Percentiles rank a stretch among this genome's conserved stretches.
Evolutionary conservation across 2,329 filamentous ascomycete genomes (phyloP).

Genomic region (Zasmidium citrigriseum): DNA sequence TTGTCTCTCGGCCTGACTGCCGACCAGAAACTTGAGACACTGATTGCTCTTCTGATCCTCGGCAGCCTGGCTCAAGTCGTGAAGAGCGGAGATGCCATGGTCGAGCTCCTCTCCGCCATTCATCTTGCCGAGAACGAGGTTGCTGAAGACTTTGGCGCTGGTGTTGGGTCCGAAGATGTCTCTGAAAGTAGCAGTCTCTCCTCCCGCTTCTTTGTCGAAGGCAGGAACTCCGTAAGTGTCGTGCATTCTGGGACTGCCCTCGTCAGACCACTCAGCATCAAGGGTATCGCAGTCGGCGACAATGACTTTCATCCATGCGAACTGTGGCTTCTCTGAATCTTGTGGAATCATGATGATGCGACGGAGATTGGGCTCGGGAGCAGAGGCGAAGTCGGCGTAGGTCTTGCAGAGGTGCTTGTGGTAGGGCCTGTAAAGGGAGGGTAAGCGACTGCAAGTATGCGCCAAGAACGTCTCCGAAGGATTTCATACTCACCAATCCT

Average conservation of each 20-base stretch:
- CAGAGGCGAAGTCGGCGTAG: neutral
- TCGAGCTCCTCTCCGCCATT: neutral
- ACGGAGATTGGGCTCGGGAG: neutral
- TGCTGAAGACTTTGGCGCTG: neutral
- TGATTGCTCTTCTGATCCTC: no score
- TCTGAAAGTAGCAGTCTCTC: neutral
- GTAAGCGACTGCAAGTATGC: neutral
- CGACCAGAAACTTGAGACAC: neutral
- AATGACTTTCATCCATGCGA: neutral
- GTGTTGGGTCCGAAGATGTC: neutral
- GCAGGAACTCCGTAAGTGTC: neutral
- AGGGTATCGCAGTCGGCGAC: neutral
- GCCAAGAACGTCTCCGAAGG: neutral
- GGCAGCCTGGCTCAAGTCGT: no score
- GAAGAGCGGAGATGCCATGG: neutral
- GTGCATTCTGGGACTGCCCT: neutral
- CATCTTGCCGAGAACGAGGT: neutral
- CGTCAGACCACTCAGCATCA: no score
- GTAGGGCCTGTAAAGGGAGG: neutral
- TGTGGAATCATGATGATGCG: neutral
- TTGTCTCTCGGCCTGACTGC: neutral
- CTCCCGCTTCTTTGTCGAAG: neutral
- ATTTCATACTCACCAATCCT: constrained; percentile 3
- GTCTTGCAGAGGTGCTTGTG: constrained; percentile 1
- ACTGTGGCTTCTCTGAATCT: neutral